Percentiles rank a stretch among this genome's conserved stretches.
These are phyloP conservation scores for Neurospora cerealis DNA, from an alignment of 495 filamentous ascomycete species.

Conservation along the genomic window DNA sequence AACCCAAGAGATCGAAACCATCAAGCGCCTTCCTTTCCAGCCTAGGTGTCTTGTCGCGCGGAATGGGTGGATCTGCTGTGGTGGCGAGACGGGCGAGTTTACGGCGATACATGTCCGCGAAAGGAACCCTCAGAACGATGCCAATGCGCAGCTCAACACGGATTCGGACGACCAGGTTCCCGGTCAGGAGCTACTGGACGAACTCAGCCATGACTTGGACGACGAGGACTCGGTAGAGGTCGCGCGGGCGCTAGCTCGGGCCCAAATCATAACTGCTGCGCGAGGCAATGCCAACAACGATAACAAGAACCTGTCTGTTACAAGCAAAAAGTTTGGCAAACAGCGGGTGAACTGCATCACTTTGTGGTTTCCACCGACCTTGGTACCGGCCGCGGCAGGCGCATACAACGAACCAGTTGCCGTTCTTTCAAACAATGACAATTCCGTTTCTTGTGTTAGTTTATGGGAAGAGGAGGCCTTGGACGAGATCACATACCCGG, in stretches of 20 bases:
- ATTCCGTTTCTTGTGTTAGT: conserved; percentile 69
- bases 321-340: conserved; percentile 32
- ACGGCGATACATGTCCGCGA: conserved; percentile 58
- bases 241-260: conserved; percentile 9
- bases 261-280: conserved; percentile 10
- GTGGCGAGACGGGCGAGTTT: conserved; percentile 79
- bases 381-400: conserved; percentile 11
- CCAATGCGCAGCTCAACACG: conserved; percentile 24
- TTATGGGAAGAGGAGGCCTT: conserved; percentile 43
- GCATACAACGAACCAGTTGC: conserved; percentile 37
- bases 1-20: conserved; percentile 60
- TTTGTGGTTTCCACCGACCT: conserved; percentile 37
- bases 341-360: conserved; percentile 48
- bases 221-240: neutral
- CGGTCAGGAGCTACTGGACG: conserved; percentile 21
- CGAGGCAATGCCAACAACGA: conserved; percentile 6
- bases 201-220: conserved; percentile 32
- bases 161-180: conserved; percentile 52
- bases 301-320: conserved; percentile 26
- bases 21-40: conserved; percentile 70
- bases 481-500: conserved; percentile 59
- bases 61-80: conserved; percentile 81
- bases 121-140: conserved; percentile 16
- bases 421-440: conserved; percentile 71
- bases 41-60: conserved; percentile 76